phyloP scores from a whole-genome alignment of 805 yeast genomes.

The Pichia nanzhaoensis region DNA sequence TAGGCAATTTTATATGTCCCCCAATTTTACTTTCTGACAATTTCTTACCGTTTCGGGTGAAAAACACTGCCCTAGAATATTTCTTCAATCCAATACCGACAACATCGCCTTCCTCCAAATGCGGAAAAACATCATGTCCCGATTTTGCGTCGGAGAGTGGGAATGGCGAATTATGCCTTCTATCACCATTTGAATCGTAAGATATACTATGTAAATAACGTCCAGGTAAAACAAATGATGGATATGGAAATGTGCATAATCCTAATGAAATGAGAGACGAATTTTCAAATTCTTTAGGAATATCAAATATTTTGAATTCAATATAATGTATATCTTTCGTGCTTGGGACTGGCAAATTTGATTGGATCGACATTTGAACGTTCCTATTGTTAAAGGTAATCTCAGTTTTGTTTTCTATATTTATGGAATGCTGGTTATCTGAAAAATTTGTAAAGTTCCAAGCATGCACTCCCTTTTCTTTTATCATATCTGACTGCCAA shows the following conservation, averaged over 20 bases:
- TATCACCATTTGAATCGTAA: slow-evolving; percentile 81
- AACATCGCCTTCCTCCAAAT: slow-evolving; percentile 75
- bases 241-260: slow-evolving; percentile 80
- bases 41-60: slow-evolving; percentile 91
- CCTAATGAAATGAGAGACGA: slow-evolving; percentile 66
- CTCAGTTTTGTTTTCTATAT: slow-evolving; percentile 45
- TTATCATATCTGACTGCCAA: slow-evolving; percentile 60
- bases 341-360: slow-evolving; percentile 80
- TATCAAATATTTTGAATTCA: slow-evolving; percentile 76
- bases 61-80: slow-evolving; percentile 78
- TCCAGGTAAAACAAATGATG: slow-evolving; percentile 90
- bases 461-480: slow-evolving; percentile 83
- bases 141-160: slow-evolving; percentile 1
- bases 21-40: slow-evolving; percentile 75
- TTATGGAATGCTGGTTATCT: slow-evolving; percentile 6
- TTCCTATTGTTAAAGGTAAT: slow-evolving; percentile 34
- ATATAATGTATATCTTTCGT: slow-evolving; percentile 82
- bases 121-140: slow-evolving; percentile 37
- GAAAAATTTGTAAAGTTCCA: slow-evolving; percentile 59
- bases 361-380: slow-evolving; percentile 47
- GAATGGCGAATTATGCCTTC: slow-evolving; percentile 80
- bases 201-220: slow-evolving; percentile 76
- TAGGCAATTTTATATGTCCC: slow-evolving; percentile 70
- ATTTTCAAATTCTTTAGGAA: slow-evolving; percentile 41
- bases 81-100: slow-evolving; percentile 87